Percentiles rank a stretch among this genome's conserved stretches.
These are phyloP conservation scores for Mycena olivaceomarginata DNA, from an alignment of 768 basidiomycete genomes.

Conservation along the genomic window DNA sequence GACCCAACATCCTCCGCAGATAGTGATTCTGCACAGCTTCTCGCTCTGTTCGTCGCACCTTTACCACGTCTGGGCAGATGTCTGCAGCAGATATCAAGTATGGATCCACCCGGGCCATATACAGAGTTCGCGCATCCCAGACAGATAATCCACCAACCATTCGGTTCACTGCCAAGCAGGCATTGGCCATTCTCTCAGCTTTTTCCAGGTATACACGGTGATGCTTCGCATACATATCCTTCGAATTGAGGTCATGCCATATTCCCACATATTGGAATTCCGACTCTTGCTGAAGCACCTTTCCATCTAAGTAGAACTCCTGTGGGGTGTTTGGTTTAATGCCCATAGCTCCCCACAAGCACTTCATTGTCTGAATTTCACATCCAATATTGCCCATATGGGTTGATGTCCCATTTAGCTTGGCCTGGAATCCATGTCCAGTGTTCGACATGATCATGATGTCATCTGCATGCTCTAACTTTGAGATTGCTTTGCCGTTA, in stretches of 20 bases:
- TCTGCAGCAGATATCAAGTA: too few species aligned
- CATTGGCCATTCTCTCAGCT: too few species aligned
- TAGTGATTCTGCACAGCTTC: too few species aligned
- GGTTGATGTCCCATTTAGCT: neutral
- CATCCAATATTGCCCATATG: neutral
- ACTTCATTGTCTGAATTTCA: constrained; percentile 8
- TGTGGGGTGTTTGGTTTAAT: neutral
- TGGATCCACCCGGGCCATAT: too few species aligned
- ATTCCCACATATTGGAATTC: constrained; percentile 34
- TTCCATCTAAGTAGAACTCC: neutral
- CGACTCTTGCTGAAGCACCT: constrained; percentile 34
- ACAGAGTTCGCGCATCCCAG: too few species aligned
- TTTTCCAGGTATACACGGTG: too few species aligned
- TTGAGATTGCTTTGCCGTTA: constrained; percentile 27
- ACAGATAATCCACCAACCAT: too few species aligned
- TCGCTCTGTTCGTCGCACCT: too few species aligned
- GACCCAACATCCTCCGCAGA: too few species aligned
- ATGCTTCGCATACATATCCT: too few species aligned
- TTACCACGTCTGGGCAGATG: too few species aligned
- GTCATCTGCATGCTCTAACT: constrained; percentile 39
- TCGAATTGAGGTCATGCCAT: constrained; percentile 9
- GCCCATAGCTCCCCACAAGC: neutral
- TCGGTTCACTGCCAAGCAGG: too few species aligned
- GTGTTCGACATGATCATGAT: constrained; percentile 45
- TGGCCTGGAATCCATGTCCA: constrained; percentile 21